These are phyloP conservation scores for Stereum hirsutum DNA, from an alignment of 1,284 basidiomycete species.

Conservation along the genomic window DNA sequence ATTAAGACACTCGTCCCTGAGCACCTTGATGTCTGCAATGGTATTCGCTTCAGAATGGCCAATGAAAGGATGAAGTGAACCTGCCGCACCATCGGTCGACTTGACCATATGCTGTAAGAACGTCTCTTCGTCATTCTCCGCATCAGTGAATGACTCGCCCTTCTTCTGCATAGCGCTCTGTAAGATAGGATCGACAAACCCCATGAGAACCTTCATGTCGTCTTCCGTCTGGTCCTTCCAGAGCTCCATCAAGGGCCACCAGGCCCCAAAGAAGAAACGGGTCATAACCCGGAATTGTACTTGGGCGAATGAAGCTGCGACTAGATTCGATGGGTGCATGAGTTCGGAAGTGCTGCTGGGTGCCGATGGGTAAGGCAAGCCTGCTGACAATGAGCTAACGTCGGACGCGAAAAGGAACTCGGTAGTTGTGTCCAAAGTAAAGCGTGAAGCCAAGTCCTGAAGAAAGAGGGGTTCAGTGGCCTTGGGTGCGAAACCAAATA, in stretches of 20 bases:
- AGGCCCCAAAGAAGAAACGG: constrained; percentile 23
- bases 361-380: constrained; percentile 23
- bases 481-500: background rate
- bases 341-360: no score
- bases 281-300: constrained; percentile 23
- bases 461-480: constrained; percentile 31
- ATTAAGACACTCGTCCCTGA: constrained; percentile 35
- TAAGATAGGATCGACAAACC: background rate
- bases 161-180: background rate
- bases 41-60: no score
- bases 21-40: constrained; percentile 21
- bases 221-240: constrained; percentile 23
- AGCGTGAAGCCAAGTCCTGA: constrained; percentile 23
- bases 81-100: constrained; percentile 26
- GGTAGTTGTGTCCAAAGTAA: constrained; percentile 30
- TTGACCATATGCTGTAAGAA: constrained; percentile 31
- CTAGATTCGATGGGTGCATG: constrained; percentile 26
- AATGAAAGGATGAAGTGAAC: background rate
- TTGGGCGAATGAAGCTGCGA: constrained; percentile 13
- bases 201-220: constrained; percentile 11
- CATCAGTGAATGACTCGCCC: no score
- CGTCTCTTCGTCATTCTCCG: constrained; percentile 22
- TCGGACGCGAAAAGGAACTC: constrained; percentile 31
- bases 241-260: constrained; percentile 22
- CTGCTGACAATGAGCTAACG: constrained; percentile 22